Base-by-base conservation (phyloP, 257 asterid genomes). In the Euphrasia confusa region DNA sequence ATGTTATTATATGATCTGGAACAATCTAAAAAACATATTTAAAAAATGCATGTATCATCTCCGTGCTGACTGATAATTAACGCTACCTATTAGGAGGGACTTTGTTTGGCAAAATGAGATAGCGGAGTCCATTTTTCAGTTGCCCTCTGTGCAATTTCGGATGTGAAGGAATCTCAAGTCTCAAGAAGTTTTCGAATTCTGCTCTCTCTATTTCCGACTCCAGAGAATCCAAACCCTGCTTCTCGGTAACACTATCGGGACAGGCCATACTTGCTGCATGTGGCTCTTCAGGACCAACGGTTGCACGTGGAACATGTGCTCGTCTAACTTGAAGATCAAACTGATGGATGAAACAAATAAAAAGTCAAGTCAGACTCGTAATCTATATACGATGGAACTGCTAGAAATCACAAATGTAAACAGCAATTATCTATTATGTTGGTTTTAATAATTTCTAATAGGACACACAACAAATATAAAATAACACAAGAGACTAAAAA, bases 271-370 rank as follows among this genome's bases (percentile, higher is more conserved):
- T 87, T 32, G 97, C 95, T 45, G 99, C 99, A 82, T 93, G 99
- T 64, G 99, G 97, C 83, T 93, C 99, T 72, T 93, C 96, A 37
- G 96, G 97, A 13, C 99, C 99, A 73, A 82, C 89, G 61, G 95
- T 73, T 74, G 99, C 97, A 71, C 47, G 74, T 61, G 88, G 87
- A 65, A 83, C 69, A 58, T 52, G 70, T 68, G 66, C 52, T 66
- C 74, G 71, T 54, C 77, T 78, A 66, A 67, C 81, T 82, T 83
- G 80, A 33, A 58, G 63, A 63, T 58, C 60, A 69, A 67, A 61
- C 59, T 48, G 71, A 61, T 37, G 66, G 61, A 45, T 21, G 55
- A 56, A 82, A 37, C 63, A 74, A 70, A 69, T 33, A 42, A 60
- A 37, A 68, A 62, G 8, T 18, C 65, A 72, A 17, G 52, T 54